Base-by-base conservation (phyloP, 805 yeast genomes). In the Teunomyces pallodes region DNA sequence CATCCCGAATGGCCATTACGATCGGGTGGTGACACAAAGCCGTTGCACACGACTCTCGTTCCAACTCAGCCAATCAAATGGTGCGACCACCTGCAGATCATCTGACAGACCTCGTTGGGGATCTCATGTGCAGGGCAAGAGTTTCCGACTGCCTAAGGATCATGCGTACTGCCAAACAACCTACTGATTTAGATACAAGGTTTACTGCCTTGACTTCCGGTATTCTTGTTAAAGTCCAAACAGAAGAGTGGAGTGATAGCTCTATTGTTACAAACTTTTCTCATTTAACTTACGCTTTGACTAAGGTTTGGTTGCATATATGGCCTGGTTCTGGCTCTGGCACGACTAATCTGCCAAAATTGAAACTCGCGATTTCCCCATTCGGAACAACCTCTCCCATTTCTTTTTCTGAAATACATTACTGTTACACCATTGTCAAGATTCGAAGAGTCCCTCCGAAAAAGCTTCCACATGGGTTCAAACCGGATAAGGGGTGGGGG, bases 1-100 rank as follows among this genome's bases (percentile, higher is more conserved):
- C 41, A 38, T 38, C 41, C 41, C 41, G 41, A 38, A 38, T 38
- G 41, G 41, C 41, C 41, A 38, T 38, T 38, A 38, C 41, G 30
- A 38, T 38, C 16, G 17, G 27, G 9, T 38, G 29, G 30, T 30
- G 43, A 41, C 43, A 41, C 43, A 41, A 41, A 41, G 43, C 35
- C 43, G 35, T 41, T 27, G 35, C 35, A 41, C 43, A 41, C 43
- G 43, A 41, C 43, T 38, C 41, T 32, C 27, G 10, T 17, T 3
- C 6, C 6, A 26, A 12, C 30, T 13, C 27, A 26, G 41, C 41
- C 41, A 38, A 38, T 38, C 41, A 38, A 14, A 38, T 32, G 30
- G 16, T 13, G 29, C 12, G 10, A n/a, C 10, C 30, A 24, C 30
- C 41, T n/a, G 14, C 29, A 38, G 14, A 38, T 13, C 41, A 38